Evolutionary conservation across 1,139 yeast species (phyloP).

Genomic region (Hemisphaericaspora xylofermentans): DNA sequence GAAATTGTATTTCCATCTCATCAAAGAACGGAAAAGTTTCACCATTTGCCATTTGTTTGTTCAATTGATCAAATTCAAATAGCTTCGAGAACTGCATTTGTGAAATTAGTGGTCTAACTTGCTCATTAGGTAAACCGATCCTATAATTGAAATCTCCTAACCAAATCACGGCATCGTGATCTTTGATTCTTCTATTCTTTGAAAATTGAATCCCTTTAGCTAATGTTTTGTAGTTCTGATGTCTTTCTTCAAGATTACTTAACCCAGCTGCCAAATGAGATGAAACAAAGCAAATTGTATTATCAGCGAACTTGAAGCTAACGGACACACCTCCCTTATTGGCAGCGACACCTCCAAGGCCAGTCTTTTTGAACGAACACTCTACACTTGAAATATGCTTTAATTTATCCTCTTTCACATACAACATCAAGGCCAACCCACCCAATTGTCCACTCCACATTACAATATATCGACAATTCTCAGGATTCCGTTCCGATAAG

Average conservation of each 20-base stretch:
- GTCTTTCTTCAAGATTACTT: constrained; percentile 73
- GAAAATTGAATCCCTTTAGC: constrained; percentile 55
- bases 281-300: constrained; percentile 76
- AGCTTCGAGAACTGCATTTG: constrained; percentile 49
- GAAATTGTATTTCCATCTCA: constrained; percentile 74
- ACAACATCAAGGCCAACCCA: constrained; percentile 80
- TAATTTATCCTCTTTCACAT: constrained; percentile 53
- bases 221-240: constrained; percentile 74
- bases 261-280: constrained; percentile 94
- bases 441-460: constrained; percentile 90
- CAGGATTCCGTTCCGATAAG: constrained; percentile 41
- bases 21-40: constrained; percentile 66
- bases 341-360: constrained; percentile 92
- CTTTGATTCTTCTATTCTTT: constrained; percentile 51
- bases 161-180: constrained; percentile 89
- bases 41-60: constrained; percentile 70
- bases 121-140: constrained; percentile 71
- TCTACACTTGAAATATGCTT: constrained; percentile 62
- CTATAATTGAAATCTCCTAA: constrained; percentile 95
- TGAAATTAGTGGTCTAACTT: constrained; percentile 60
- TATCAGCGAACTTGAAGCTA: constrained; percentile 71
- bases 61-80: constrained; percentile 77
- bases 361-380: constrained; percentile 85
- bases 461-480: constrained; percentile 55
- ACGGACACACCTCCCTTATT: constrained; percentile 94